phyloP scores from a whole-genome alignment of 345 rosid species.

The Dipteronia dyeriana region DNA sequence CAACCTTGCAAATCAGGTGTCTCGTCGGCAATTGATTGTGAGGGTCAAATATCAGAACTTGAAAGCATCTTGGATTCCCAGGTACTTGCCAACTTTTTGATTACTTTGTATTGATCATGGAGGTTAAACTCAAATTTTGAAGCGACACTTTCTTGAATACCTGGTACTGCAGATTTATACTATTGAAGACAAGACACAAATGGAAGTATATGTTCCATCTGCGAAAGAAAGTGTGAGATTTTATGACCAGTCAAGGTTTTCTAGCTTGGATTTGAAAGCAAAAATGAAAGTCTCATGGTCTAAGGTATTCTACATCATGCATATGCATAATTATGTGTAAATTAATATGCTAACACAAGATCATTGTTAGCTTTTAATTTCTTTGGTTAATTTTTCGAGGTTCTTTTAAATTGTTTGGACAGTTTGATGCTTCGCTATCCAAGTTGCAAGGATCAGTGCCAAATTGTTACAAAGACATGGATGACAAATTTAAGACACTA shows the following conservation, averaged over 20 bases:
- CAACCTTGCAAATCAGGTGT: conserved; percentile 40
- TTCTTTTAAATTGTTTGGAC: conserved; percentile 31
- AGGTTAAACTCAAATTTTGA: not conserved
- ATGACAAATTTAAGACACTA: conserved; percentile 46
- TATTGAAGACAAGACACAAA: conserved; percentile 50
- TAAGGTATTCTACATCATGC: conserved; percentile 53
- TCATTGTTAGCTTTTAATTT: not conserved
- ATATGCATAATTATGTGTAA: not conserved
- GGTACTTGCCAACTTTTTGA: conserved; percentile 34
- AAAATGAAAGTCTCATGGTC: conserved; percentile 53
- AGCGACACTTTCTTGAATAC: conserved; percentile 16
- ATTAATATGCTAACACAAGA: not conserved
- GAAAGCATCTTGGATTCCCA: conserved; percentile 78
- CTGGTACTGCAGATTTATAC: conserved; percentile 55
- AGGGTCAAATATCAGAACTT: conserved; percentile 64
- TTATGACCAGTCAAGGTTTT: conserved; percentile 49
- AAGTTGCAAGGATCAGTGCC: conserved; percentile 43
- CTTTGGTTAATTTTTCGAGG: not conserved
- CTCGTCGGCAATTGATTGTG: conserved; percentile 48
- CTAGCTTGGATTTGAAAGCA: conserved; percentile 47
- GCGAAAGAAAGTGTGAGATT: conserved; percentile 57
- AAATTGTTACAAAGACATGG: conserved; percentile 39
- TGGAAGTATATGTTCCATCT: conserved; percentile 52
- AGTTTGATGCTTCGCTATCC: conserved; percentile 59
- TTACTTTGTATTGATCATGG: conserved; percentile 8